phyloP scores from a whole-genome alignment of 306 rosid species.

The Aeschynomene evenia region DNA sequence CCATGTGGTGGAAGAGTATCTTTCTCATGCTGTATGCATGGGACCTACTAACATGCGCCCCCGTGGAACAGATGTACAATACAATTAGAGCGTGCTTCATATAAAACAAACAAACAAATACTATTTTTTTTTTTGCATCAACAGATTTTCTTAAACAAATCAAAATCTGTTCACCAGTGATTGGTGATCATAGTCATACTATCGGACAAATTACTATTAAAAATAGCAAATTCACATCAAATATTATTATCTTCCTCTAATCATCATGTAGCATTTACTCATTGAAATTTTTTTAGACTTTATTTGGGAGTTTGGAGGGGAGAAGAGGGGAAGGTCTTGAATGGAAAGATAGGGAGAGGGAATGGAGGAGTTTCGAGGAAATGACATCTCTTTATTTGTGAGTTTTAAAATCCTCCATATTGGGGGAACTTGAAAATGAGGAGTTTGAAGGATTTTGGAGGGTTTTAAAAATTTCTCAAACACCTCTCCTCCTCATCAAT shows the following conservation, averaged over 20 bases:
- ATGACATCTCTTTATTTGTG: too few relatives aligned
- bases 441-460: too few relatives aligned
- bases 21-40: conserved; percentile 38
- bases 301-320: too few relatives aligned
- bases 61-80: conserved; percentile 6
- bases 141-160: conserved; percentile 15
- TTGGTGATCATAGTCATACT: not conserved
- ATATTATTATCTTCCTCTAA: not conserved
- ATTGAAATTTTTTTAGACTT: too few relatives aligned
- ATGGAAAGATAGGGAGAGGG: too few relatives aligned
- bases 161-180: conserved; percentile 4
- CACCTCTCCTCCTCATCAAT: too few relatives aligned
- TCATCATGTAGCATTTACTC: not conserved
- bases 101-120: too few relatives aligned
- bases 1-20: conserved; percentile 71
- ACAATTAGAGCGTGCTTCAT: conserved; percentile 43
- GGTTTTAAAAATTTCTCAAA: too few relatives aligned
- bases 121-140: not conserved
- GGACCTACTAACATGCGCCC: conserved; percentile 64
- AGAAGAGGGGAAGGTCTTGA: too few relatives aligned
- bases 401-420: too few relatives aligned
- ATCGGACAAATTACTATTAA: not conserved
- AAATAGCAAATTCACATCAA: not conserved
- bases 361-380: too few relatives aligned
- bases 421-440: too few relatives aligned